phyloP scores from a whole-genome alignment of 495 filamentous ascomycete species.

The Daldinia concentrica region DNA sequence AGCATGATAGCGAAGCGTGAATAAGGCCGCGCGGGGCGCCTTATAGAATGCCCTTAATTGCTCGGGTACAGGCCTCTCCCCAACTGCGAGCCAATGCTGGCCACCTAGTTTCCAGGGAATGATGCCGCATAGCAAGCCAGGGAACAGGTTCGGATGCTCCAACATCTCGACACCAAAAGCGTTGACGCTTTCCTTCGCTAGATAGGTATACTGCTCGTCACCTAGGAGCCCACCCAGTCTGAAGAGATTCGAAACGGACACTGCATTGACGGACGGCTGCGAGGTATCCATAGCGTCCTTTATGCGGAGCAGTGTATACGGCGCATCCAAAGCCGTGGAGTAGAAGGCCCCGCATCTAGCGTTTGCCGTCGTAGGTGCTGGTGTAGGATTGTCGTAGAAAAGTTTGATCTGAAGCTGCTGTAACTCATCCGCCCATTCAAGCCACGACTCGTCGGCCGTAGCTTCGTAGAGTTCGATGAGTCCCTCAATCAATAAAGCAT shows the following conservation, averaged over 20 bases:
- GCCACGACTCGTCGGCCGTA: constrained; percentile 80
- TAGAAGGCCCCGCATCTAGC: constrained; percentile 78
- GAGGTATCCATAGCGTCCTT: constrained; percentile 95
- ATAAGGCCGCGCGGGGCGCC: constrained; percentile 39
- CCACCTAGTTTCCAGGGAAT: constrained; percentile 71
- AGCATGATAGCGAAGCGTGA: constrained; percentile 42
- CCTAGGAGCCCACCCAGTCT: constrained; percentile 76
- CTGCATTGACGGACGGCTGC: constrained; percentile 87
- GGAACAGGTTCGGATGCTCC: constrained; percentile 90
- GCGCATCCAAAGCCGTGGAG: constrained; percentile 73
- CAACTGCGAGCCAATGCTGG: constrained; percentile 40
- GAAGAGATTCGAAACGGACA: constrained; percentile 83
- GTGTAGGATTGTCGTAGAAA: constrained; percentile 67
- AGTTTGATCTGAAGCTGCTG: constrained; percentile 71
- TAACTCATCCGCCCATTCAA: constrained; percentile 83
- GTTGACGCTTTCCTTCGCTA: constrained; percentile 76
- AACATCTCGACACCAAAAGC: constrained; percentile 91
- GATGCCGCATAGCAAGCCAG: constrained; percentile 77
- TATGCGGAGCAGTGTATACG: constrained; percentile 82
- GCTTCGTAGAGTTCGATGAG: constrained; percentile 88
- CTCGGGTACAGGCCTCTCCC: constrained; percentile 9
- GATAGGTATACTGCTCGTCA: constrained; percentile 67
- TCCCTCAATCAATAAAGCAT: constrained; percentile 87
- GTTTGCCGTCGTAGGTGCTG: constrained; percentile 32
- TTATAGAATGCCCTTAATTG: constrained; percentile 34